A percentile compares a stretch with the other conserved stretches of the same genome.
Evolutionary conservation across 1,284 basidiomycete species (phyloP).

Genomic region (Xanthoconium separans): DNA sequence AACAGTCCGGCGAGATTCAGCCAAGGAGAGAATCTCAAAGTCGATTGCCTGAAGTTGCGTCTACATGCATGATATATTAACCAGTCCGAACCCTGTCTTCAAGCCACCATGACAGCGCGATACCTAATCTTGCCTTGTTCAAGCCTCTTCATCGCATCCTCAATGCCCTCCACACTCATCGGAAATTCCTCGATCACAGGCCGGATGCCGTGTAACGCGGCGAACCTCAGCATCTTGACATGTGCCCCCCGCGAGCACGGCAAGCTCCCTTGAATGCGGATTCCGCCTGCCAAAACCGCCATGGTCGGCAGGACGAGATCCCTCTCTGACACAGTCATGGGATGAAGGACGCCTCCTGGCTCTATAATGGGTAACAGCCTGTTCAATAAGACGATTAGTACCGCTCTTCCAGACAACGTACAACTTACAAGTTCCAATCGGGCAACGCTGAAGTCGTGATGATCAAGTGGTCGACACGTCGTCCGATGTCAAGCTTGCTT

Average conservation of each 20-base stretch:
- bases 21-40: too few relatives aligned
- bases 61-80: too few relatives aligned
- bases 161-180: constrained; percentile 30
- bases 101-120: constrained; percentile 32
- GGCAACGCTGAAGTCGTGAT: constrained; percentile 28
- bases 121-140: constrained; percentile 31
- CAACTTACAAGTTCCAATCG: constrained; percentile 31
- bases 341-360: constrained; percentile 19
- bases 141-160: constrained; percentile 30
- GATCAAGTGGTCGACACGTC: constrained; percentile 27
- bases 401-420: background rate
- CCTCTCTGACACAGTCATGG: constrained; percentile 23
- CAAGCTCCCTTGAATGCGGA: constrained; percentile 28
- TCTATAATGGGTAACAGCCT: constrained; percentile 27
- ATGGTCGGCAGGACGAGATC: constrained; percentile 21
- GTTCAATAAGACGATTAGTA: constrained; percentile 1
- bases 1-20: too few relatives aligned
- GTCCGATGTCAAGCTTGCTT: constrained; percentile 24
- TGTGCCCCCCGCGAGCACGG: constrained; percentile 28
- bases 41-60: too few relatives aligned
- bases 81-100: background rate
- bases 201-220: constrained; percentile 23
- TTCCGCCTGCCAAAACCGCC: constrained; percentile 11
- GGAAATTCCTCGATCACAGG: constrained; percentile 32
- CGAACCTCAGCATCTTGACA: constrained; percentile 31